A percentile compares a stretch with the other conserved stretches of the same genome.
phyloP scores from a whole-genome alignment of 495 filamentous ascomycete genomes.

The Xylaria acuta region DNA sequence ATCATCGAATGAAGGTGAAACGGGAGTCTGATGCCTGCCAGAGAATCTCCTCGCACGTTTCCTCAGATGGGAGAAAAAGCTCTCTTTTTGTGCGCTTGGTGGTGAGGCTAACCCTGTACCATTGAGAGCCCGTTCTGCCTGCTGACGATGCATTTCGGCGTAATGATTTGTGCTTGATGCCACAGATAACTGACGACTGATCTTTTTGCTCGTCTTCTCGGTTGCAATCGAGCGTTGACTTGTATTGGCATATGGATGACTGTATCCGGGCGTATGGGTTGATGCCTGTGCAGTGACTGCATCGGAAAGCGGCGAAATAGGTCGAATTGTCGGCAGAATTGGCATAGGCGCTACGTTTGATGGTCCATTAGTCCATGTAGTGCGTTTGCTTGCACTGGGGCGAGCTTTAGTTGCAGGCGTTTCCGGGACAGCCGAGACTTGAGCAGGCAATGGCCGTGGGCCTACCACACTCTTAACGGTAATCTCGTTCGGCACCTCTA shows the following conservation, averaged over 20 bases:
- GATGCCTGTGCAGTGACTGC: slow-evolving; percentile 87
- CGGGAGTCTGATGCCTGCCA: slow-evolving; percentile 79
- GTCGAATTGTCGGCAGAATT: slow-evolving; percentile 93
- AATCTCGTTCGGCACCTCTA: slow-evolving; percentile 43
- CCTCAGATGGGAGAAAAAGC: slow-evolving; percentile 96
- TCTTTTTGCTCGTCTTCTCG: slow-evolving; percentile 85
- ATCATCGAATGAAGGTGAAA: slow-evolving; percentile 75
- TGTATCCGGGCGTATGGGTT: slow-evolving; percentile 55
- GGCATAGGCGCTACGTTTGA: slow-evolving; percentile 94
- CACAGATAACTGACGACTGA: slow-evolving; percentile 92
- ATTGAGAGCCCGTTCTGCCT: slow-evolving; percentile 89
- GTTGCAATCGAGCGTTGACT: slow-evolving; percentile 37
- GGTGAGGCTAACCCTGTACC: slow-evolving; percentile 73
- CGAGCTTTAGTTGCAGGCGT: slow-evolving; percentile 60
- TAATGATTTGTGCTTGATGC: slow-evolving; percentile 94
- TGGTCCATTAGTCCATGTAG: slow-evolving; percentile 83
- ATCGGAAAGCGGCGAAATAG: slow-evolving; percentile 91
- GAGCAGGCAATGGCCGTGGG: slow-evolving; percentile 64
- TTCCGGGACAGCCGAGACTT: slow-evolving; percentile 61
- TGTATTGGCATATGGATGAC: slow-evolving; percentile 48
- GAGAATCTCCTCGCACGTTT: slow-evolving; percentile 94
- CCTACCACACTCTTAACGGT: slow-evolving; percentile 41
- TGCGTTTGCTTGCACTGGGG: slow-evolving; percentile 71
- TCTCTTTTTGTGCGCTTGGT: slow-evolving; percentile 77
- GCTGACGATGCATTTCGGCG: slow-evolving; percentile 83